Percentiles rank a stretch among this genome's conserved stretches.
phyloP scores from a whole-genome alignment of 176 grass and related monocot genomes.

The Oryza meyeriana region DNA sequence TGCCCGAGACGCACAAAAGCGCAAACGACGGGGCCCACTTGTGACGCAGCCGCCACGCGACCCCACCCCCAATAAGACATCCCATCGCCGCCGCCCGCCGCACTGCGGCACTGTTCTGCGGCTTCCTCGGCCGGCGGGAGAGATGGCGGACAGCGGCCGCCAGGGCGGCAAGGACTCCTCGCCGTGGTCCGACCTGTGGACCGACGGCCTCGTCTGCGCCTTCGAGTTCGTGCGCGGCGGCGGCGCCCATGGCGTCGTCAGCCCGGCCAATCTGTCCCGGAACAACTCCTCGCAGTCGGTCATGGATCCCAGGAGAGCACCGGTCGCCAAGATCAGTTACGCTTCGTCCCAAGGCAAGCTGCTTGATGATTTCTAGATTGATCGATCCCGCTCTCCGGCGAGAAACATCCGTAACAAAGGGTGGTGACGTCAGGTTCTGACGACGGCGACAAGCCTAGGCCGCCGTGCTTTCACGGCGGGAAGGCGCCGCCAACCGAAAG shows the following conservation, averaged over 20 bases:
- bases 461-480: slow-evolving; percentile 21
- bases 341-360: not conserved
- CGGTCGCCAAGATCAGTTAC: not conserved
- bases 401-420: not conserved
- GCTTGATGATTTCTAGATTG: not conserved
- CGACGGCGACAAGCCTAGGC: slow-evolving; percentile 28
- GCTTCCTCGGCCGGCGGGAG: not conserved
- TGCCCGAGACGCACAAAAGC: not conserved
- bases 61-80: not conserved
- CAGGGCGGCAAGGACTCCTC: slow-evolving; percentile 1
- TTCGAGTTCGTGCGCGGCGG: slow-evolving; percentile 49
- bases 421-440: not conserved
- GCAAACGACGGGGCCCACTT: not conserved
- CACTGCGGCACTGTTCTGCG: not conserved
- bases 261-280: slow-evolving; percentile 15
- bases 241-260: not conserved
- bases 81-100: not conserved
- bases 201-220: slow-evolving; percentile 51
- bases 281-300: slow-evolving; percentile 2
- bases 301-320: not conserved
- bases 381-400: not conserved
- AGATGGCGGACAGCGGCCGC: slow-evolving; percentile 5
- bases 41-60: not conserved
- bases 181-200: slow-evolving; percentile 43
- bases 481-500: slow-evolving; percentile 25